Base-by-base conservation (phyloP, 345 rosid species). In the Aquilaria sinensis region DNA sequence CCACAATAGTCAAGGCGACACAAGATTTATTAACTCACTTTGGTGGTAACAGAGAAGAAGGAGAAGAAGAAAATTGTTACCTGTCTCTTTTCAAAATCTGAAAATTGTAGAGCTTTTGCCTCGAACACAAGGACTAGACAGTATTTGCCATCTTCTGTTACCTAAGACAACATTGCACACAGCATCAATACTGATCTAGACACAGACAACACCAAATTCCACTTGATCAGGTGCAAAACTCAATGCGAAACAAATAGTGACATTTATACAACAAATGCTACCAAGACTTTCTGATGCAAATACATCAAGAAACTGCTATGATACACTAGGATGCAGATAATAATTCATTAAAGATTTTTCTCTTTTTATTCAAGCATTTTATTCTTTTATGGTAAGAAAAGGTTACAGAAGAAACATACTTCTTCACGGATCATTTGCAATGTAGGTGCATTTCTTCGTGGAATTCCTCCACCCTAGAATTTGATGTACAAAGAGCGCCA, bases 81-180 rank as follows among this genome's bases (percentile, higher is more conserved):
- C 92, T 84, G 94, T 85, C 98, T 83, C 75, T 74, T 6, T 33
- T 90, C 97, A 54, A 90, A 93, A 65, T 93, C 98, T 47, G 90
- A 78, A 67, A 93, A 74, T 74, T 78, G 56, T 62, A 93, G 74
- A 58, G 83, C 80, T 75, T 88, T 88, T 60, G 98, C 96, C 83
- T 80, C 88, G 53, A 93, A 90, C 51, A 79, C 71, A 71, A 93
- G 80, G 68, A 80, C 89, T 49, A 89, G 74, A 69, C 84, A 81
- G 82, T 88, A 92, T 70, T 84, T 86, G 59, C 91, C 96, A 64
- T 87, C 96, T 16, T 74, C 81, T 12, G 85, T 75, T 63, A 92
- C 91, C 98, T 92, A 66, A 58, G 48, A 64, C 49, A 47, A 57
- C n/a, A 29, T 41, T n/a, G 12, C 16, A 48, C 12, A 60, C 47